Base-by-base conservation (phyloP, 306 rosid genomes). In the Aeschynomene evenia region DNA sequence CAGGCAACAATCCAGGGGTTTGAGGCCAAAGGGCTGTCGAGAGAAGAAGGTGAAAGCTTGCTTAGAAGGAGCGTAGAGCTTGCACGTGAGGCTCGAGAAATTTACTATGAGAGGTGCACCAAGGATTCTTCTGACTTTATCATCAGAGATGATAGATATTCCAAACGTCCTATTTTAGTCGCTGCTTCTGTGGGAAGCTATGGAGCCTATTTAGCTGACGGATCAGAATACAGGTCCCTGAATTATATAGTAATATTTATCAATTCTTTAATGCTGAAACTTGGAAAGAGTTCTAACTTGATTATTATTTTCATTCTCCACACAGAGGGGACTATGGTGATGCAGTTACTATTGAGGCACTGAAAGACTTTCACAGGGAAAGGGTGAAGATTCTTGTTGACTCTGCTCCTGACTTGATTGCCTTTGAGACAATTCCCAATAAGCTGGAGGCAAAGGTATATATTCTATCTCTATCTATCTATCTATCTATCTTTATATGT, bases 151-250 rank as follows among this genome's bases (percentile, higher is more conserved):
- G 83, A 68, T 52, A 78, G 66, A 50, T 28, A 58, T 51, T 50
- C 74, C 10, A 77, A 58, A 6, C 85, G 84, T 9, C 92, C 92
- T 4, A 77, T 88, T 79, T 55, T 94, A 13, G 68, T 90, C 63
- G 97, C 97, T 15, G 98, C 98, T 65, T 94, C 98, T 6, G 88
- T 90, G 15, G 98, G 98, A 56, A 93, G 98, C 70, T 94, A 90
- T 53, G 98, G 96, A 0, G 97, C 98, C 19, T 88, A 85, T 79
- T 83, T 90, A 78, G 89, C 96, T 15, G 95, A 87, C 51, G 91
- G 94, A 7, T 85, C 94, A 6, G 94, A 85, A 72, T 85, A 90
- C 12, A 75, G 69, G 89, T 84, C 6, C 60, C 81, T 70, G 5
- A 24, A 45, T 11, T n/a, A n/a, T n/a, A n/a, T n/a, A n/a, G n/a